These are phyloP conservation scores for Solanum chiquidenum DNA, from an alignment of 257 asterid species.

Conservation along the genomic window DNA sequence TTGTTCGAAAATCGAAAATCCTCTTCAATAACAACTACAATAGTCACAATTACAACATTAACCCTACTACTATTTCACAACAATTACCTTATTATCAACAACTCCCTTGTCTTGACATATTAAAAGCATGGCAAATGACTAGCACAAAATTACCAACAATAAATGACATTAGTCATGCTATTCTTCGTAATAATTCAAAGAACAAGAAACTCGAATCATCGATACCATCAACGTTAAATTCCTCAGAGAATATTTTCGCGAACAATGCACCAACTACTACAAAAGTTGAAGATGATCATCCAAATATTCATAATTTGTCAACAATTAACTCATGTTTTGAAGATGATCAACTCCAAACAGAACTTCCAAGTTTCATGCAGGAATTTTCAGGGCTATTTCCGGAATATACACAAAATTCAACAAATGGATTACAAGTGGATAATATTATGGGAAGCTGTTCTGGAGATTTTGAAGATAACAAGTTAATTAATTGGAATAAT, in stretches of 20 bases:
- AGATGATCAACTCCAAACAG: not conserved
- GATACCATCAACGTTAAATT: not conserved
- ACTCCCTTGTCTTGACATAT: constrained; percentile 13
- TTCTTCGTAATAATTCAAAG: not conserved
- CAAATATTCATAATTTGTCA: not conserved
- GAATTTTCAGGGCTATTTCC: not conserved
- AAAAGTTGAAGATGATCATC: not conserved
- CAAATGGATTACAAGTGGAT: not conserved
- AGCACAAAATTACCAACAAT: not conserved
- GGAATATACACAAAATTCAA: not conserved
- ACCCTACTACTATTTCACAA: not conserved
- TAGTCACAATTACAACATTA: not conserved
- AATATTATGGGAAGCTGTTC: not conserved
- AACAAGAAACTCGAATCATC: not conserved
- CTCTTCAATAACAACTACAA: not conserved
- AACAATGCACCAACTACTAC: not conserved
- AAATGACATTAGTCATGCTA: not conserved
- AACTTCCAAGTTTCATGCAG: not conserved
- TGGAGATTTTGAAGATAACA: not conserved
- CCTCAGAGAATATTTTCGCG: not conserved
- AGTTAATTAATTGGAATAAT: constrained; percentile 8
- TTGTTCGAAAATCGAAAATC: not conserved
- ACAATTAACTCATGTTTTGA: not conserved
- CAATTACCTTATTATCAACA: not conserved
- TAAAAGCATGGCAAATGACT: constrained; percentile 10